These are phyloP conservation scores for Aspergillus latus DNA, from an alignment of 2,329 filamentous ascomycete species.

Conservation along the genomic window DNA sequence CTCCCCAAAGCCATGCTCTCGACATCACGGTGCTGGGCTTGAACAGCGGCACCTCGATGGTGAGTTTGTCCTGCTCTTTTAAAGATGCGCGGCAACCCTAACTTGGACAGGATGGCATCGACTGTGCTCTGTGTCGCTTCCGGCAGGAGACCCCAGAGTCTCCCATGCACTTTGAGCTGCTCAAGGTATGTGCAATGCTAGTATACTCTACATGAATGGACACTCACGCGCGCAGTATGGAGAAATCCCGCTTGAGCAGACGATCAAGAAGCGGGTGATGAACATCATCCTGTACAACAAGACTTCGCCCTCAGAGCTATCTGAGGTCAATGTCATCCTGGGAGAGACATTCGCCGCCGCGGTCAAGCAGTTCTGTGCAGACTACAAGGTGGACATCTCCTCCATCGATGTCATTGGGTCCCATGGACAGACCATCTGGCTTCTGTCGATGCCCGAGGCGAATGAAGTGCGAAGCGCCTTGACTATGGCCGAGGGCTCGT, in stretches of 20 bases:
- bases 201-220: too few species aligned
- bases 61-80: constrained; percentile 14
- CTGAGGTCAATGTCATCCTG: constrained; percentile 58
- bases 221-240: constrained; percentile 40
- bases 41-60: constrained; percentile 56
- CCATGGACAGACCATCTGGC: constrained; percentile 61
- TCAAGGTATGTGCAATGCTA: constrained; percentile 27
- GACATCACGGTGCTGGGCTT: constrained; percentile 41
- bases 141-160: constrained; percentile 52
- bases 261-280: constrained; percentile 57
- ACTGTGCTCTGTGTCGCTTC: constrained; percentile 60
- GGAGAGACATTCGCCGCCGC: constrained; percentile 58
- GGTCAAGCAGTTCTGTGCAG: constrained; percentile 48
- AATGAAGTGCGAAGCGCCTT: constrained; percentile 51
- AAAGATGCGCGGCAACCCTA: background rate
- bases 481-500: constrained; percentile 58
- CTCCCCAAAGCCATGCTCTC: background rate
- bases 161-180: constrained; percentile 57
- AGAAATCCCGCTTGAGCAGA: constrained; percentile 55
- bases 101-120: constrained; percentile 50
- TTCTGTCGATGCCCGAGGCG: constrained; percentile 53
- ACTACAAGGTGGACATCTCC: background rate
- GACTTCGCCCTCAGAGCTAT: constrained; percentile 55
- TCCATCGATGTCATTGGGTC: constrained; percentile 40
- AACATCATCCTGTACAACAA: constrained; percentile 55